These are phyloP conservation scores for Pseudogymnoascus sp. DNA, from an alignment of 2,329 filamentous ascomycete species.

Conservation along the genomic window DNA sequence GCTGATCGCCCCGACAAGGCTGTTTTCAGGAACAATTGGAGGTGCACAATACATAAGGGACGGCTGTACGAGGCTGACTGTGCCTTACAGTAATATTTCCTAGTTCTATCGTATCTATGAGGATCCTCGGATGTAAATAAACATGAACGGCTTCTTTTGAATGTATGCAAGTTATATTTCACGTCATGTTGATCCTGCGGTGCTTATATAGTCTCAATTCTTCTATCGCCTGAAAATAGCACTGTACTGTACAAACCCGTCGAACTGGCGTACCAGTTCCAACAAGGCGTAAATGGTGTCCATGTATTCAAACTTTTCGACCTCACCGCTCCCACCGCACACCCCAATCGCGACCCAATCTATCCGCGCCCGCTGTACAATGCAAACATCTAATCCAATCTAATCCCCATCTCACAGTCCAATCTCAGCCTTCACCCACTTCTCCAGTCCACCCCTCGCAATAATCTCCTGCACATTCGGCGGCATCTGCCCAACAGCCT, in stretches of 20 bases:
- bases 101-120: background rate
- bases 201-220: background rate
- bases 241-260: constrained; percentile 4
- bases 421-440: constrained; percentile 73
- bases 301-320: background rate
- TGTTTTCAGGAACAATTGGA: background rate
- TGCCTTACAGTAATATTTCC: background rate
- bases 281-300: background rate
- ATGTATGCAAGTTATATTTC: background rate
- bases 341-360: background rate
- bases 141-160: background rate
- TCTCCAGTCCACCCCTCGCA: constrained; percentile 68
- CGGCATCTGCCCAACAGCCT: constrained; percentile 77
- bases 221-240: background rate
- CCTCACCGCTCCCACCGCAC: background rate
- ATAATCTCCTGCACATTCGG: constrained; percentile 85
- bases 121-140: background rate
- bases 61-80: background rate
- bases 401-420: constrained; percentile 15
- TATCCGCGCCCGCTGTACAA: background rate
- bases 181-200: background rate
- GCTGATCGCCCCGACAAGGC: background rate
- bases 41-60: background rate
- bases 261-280: constrained; percentile 2
- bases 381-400: background rate